These are phyloP conservation scores for Cylindrotheca fusiformis DNA, from an alignment of 108 stramenopile genomes.

Conservation along the genomic window DNA sequence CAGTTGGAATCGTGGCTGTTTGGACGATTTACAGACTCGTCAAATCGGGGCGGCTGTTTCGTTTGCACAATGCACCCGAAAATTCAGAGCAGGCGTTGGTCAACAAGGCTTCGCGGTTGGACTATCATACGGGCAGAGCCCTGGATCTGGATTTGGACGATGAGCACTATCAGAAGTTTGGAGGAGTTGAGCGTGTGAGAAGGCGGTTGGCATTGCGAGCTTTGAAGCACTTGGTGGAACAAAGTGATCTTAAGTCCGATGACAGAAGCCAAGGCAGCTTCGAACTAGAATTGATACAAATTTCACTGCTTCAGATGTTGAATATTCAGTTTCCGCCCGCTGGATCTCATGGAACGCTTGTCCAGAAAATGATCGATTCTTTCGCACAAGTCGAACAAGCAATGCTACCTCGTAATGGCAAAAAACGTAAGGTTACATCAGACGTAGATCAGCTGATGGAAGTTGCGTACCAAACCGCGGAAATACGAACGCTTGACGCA, in stretches of 20 bases:
- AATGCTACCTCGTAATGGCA: neutral
- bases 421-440: neutral
- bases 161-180: slow-evolving; percentile 43
- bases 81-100: slow-evolving; percentile 39
- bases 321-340: slow-evolving; percentile 24
- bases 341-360: slow-evolving; percentile 20
- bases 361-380: slow-evolving; percentile 24
- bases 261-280: slow-evolving; percentile 27
- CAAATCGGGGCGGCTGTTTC: slow-evolving; percentile 26
- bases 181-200: slow-evolving; percentile 65
- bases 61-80: neutral
- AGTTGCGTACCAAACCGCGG: slow-evolving; percentile 31
- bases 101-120: slow-evolving; percentile 25
- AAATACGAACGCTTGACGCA: slow-evolving; percentile 59
- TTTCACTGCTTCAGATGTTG: slow-evolving; percentile 16
- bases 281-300: slow-evolving; percentile 11
- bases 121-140: slow-evolving; percentile 41
- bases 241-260: neutral
- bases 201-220: slow-evolving; percentile 27
- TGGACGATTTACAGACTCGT: slow-evolving; percentile 31
- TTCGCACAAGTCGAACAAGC: slow-evolving; percentile 18
- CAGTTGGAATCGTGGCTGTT: slow-evolving; percentile 63
- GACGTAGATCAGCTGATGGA: slow-evolving; percentile 14
- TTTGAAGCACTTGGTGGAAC: neutral
- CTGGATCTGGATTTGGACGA: slow-evolving; percentile 67